phyloP scores from a whole-genome alignment of 1,284 basidiomycete species.

The Moesziomyces globuligerus region DNA sequence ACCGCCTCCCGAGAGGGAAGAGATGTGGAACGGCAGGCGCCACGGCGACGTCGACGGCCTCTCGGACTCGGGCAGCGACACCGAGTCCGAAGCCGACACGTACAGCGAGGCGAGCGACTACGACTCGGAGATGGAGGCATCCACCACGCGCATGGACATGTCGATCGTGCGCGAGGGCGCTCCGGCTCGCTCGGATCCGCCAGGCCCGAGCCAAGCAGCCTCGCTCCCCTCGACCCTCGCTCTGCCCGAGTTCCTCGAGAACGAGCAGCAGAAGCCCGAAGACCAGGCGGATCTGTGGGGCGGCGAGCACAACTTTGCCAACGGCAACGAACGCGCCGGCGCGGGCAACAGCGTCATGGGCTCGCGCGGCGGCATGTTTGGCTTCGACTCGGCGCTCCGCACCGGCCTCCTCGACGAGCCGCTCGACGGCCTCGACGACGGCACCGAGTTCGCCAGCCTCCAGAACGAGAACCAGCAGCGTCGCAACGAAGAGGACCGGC shows the following conservation, averaged over 20 bases:
- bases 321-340: constrained; percentile 46
- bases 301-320: constrained; percentile 44
- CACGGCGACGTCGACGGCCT: constrained; percentile 22
- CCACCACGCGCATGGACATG: constrained; percentile 34
- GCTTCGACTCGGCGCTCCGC: constrained; percentile 43
- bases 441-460: constrained; percentile 33
- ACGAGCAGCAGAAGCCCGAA: constrained; percentile 45
- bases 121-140: constrained; percentile 35
- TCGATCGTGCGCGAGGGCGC: constrained; percentile 22
- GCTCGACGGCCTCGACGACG: constrained; percentile 27
- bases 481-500: constrained; percentile 45
- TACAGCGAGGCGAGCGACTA: constrained; percentile 42
- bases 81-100: constrained; percentile 34
- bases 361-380: constrained; percentile 45
- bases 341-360: constrained; percentile 46
- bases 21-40: constrained; percentile 23
- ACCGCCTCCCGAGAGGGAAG: constrained; percentile 27
- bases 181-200: constrained; percentile 5
- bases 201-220: constrained; percentile 5
- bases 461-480: constrained; percentile 28
- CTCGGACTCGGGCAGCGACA: constrained; percentile 32
- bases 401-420: constrained; percentile 34
- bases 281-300: constrained; percentile 48
- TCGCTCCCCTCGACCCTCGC: constrained; percentile 12
- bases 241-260: constrained; percentile 37